Conservation (phyloP, 768 basidiomycete species). For the Boletus rubroflammeus region DNA sequence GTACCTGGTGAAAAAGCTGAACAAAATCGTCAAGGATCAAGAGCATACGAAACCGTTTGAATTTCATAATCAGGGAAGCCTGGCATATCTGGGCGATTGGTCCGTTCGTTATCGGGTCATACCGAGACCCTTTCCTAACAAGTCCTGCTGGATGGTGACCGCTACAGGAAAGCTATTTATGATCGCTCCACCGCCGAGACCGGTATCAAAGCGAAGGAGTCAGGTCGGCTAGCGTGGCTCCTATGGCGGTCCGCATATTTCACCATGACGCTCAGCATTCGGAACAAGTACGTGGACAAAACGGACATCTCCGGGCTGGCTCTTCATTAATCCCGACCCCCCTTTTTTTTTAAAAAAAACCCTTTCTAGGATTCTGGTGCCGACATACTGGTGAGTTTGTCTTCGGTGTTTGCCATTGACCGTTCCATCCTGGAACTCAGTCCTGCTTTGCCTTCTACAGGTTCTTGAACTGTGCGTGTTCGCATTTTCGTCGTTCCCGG, state of each 20-base stretch:
- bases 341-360: neutral
- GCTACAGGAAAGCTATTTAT: constrained; percentile 69
- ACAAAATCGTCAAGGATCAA: constrained; percentile 53
- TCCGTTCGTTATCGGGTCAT: constrained; percentile 27
- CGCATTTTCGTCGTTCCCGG: constrained; percentile 3
- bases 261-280: constrained; percentile 65
- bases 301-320: constrained; percentile 4
- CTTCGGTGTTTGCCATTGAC: constrained; percentile 6
- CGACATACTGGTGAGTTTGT: constrained; percentile 57
- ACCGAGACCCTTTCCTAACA: constrained; percentile 1
- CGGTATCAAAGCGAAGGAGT: constrained; percentile 54
- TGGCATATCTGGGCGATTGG: constrained; percentile 82
- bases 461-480: constrained; percentile 63
- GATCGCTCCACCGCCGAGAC: constrained; percentile 53
- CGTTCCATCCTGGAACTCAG: constrained; percentile 13
- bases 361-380: constrained; percentile 53
- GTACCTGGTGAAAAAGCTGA: constrained; percentile 64
- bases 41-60: constrained; percentile 51
- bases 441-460: constrained; percentile 27
- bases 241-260: constrained; percentile 82
- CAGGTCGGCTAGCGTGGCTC: constrained; percentile 70
- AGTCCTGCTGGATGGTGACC: neutral
- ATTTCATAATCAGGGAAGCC: constrained; percentile 68
- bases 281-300: constrained; percentile 56
- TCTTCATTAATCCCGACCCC: constrained; percentile 2